phyloP scores from a whole-genome alignment of 805 yeast genomes.

The Candida germanica region DNA sequence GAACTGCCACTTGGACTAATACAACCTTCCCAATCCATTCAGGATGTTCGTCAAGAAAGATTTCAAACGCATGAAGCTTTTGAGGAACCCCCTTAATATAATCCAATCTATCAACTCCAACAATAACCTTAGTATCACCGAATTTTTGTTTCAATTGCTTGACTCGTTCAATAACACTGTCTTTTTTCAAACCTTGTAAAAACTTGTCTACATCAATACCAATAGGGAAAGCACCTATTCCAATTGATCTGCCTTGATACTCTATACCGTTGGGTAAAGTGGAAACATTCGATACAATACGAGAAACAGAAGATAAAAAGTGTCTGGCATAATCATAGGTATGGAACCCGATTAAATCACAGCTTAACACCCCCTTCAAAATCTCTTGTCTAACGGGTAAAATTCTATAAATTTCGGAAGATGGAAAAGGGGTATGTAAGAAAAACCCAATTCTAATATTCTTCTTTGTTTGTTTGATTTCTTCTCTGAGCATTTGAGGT shows the following conservation, averaged over 20 bases:
- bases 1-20: conserved; percentile 94
- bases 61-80: conserved; percentile 92
- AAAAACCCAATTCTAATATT: conserved; percentile 87
- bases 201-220: conserved; percentile 96
- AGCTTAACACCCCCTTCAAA: conserved; percentile 83
- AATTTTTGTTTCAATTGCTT: conserved; percentile 55
- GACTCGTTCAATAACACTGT: conserved; percentile 64
- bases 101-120: conserved; percentile 95
- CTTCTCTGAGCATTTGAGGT: conserved; percentile 79
- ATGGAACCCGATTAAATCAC: conserved; percentile 95
- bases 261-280: conserved; percentile 91
- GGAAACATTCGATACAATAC: conserved; percentile 68
- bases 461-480: conserved; percentile 44
- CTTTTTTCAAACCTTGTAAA: conserved; percentile 67
- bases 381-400: conserved; percentile 94
- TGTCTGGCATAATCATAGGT: conserved; percentile 99
- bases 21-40: conserved; percentile 98
- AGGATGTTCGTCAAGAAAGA: conserved; percentile 87
- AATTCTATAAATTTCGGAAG: conserved; percentile 92
- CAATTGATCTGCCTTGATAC: conserved; percentile 69
- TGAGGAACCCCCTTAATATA: conserved; percentile 98
- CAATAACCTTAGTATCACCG: conserved; percentile 81
- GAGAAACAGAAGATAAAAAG: conserved; percentile 82
- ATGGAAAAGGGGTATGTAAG: conserved; percentile 97
- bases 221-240: conserved; percentile 97